Conservation (phyloP, 228 moss, liverwort and hornwort species). For the Sphagnum fallax region DNA sequence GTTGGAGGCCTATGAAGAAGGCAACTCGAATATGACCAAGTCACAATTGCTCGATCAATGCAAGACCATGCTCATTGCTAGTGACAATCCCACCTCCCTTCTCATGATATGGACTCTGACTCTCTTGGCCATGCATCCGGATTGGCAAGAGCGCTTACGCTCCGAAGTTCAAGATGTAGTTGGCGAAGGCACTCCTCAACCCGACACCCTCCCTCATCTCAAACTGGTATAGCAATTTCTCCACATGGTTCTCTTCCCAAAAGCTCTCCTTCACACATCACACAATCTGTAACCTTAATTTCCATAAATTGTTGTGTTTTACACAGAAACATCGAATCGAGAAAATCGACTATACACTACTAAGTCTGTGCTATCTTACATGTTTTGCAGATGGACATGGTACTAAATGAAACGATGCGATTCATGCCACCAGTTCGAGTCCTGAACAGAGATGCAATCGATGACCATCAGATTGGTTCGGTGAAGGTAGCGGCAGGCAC, state of each 20-base stretch:
- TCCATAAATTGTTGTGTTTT: no score
- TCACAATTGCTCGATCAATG: constrained; percentile 21
- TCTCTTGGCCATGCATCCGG: constrained; percentile 21
- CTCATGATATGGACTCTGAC: constrained; percentile 15
- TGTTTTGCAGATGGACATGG: constrained; percentile 31
- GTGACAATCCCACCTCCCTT: constrained; percentile 16
- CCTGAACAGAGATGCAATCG: constrained; percentile 20
- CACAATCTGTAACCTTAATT: neutral
- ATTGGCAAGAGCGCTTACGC: constrained; percentile 35
- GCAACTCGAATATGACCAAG: constrained; percentile 3
- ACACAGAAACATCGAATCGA: no score
- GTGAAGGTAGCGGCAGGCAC: constrained; percentile 28
- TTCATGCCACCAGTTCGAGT: constrained; percentile 23
- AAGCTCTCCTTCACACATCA: neutral
- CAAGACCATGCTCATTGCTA: constrained; percentile 30
- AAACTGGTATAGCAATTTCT: constrained; percentile 18
- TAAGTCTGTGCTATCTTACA: no score
- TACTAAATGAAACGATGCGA: constrained; percentile 31
- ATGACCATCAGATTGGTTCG: constrained; percentile 27
- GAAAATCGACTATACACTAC: no score
- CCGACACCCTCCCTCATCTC: constrained; percentile 21
- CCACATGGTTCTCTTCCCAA: neutral
- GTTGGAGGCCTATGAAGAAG: neutral
- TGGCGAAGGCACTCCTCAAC: constrained; percentile 5
- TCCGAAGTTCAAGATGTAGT: constrained; percentile 24